Evolutionary conservation across 139 green algal species (phyloP), one percentile per base, ranked within the genome.

Genomic region (Micractinium sp.): DNA sequence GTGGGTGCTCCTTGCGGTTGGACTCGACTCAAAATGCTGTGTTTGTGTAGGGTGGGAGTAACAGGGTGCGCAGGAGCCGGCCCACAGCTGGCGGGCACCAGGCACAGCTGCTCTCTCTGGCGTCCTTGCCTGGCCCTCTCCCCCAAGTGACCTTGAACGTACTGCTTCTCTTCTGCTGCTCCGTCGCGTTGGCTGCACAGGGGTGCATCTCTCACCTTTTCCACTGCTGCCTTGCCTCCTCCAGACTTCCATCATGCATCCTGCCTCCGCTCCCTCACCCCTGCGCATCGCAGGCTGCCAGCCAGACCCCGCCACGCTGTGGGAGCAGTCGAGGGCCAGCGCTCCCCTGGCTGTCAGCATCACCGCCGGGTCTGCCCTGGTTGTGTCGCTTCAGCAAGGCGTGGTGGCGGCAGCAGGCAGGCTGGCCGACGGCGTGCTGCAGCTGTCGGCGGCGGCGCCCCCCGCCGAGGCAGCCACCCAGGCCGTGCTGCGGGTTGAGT

Each of bases 401-500:
- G 74, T 86, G 73, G 73, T 93, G 73, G 89, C 79, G 23, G 89
- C 91, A 3, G 33, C 89, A 0, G 18, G n/a, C n/a, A 71, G 81
- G 13, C 39, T 92, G 79, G 84, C 73, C 0, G 87, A 78, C 29
- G 79, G 82, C 13, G 25, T 90, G 91, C 85, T 80, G 63, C 63
- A 60, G 91, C 77, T 85, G 82, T 61, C 63, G 77, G n/a, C 81
- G 14, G 69, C 33, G 36, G 67, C 56, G 38, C 31, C 67, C 0
- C 66, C 67, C 2, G 53, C 67, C 13, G 80, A 38, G 33, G 60
- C 76, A 9, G 67, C 88, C 20, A 74, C 77, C 0, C 91, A 91
- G 81, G 61, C 81, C 0, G 85, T 83, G 2, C 18, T 93, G 35
- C 73, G 88, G 61, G 19, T 93, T 41, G 86, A 92, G 66, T 82